These are phyloP conservation scores for Leucocoprinus sp. DNA, from an alignment of 768 basidiomycete genomes.

Conservation along the genomic window DNA sequence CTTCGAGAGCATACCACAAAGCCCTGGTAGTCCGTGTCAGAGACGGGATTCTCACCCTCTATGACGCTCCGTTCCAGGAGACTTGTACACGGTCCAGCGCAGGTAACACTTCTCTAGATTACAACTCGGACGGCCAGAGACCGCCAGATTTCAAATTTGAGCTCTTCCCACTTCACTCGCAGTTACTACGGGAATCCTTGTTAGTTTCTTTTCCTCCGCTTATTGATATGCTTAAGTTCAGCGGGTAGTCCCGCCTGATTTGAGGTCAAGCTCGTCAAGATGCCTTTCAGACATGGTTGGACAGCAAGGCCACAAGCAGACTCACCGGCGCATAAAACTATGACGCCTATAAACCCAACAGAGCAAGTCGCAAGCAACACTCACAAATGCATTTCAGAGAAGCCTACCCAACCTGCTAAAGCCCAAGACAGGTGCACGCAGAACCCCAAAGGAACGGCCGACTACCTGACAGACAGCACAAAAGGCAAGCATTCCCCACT, in stretches of 20 bases:
- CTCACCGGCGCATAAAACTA: constrained; percentile 40
- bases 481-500: too few relatives aligned
- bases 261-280: constrained; percentile 51
- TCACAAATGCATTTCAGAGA: constrained; percentile 43
- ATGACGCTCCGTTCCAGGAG: constrained; percentile 72
- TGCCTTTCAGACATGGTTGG: constrained; percentile 16
- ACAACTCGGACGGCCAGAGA: constrained; percentile 59
- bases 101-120: constrained; percentile 73
- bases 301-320: constrained; percentile 9
- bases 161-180: constrained; percentile 81
- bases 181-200: constrained; percentile 85
- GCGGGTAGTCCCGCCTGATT: constrained; percentile 79
- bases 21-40: constrained; percentile 46
- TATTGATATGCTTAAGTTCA: constrained; percentile 88
- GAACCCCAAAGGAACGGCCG: too few relatives aligned
- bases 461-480: too few relatives aligned
- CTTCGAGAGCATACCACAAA: constrained; percentile 67
- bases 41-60: constrained; percentile 67
- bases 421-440: too few relatives aligned
- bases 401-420: constrained; percentile 26
- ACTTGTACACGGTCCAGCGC: constrained; percentile 68
- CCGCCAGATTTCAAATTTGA: constrained; percentile 77
- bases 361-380: constrained; percentile 19
- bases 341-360: constrained; percentile 45
- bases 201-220: constrained; percentile 90